Evolutionary conservation across 2,329 filamentous ascomycete species (phyloP), one percentile per base, ranked within the genome.

Genomic region (Endothia cerciana): DNA sequence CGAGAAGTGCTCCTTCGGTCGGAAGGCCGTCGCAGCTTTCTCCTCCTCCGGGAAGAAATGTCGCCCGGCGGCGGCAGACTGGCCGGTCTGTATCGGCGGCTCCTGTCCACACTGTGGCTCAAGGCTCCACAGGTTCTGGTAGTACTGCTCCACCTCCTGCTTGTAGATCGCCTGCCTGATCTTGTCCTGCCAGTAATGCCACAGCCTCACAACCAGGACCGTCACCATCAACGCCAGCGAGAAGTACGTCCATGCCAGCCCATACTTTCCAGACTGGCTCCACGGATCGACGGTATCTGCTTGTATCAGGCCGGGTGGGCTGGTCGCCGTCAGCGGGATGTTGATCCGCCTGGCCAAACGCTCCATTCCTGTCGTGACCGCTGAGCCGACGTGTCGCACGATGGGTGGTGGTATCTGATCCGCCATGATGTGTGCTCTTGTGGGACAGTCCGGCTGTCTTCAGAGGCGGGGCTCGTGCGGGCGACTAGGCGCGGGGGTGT

Each of bases 161-260:
- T 96, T 94, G 80, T 95, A 92, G 67, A 95, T 87, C 69, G 93
- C 94, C 71, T 94, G 91, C 71, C 94, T 88, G 70, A 97, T 92
- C 80, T 95, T 96, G 81, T 97, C 94, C 72, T 94, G 93, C 90
- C 93, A 97, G 71, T 91, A 89, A 77, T 97, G 91, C 83, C 94
- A 97, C 74, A 91, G 84, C 70, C 93, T 88, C 74, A 94, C 82
- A 13, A 90, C 73, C 13, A 91, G 80, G 4, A 94, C 88, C 63
- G 87, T 73, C 36, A 85, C 84, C 69, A 94, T 83, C 67, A 97
- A 77, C 60, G 89, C 87, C 59, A 96, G 77, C 62, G 91, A 89
- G 73, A 97, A 96, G 77, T 96, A 97, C 17, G 94, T 92, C 88
- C 93, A 97, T 65, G 90, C 92, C 61, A 92, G 80, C 2, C 85